These are phyloP conservation scores for Phyllosticta citribraziliensis DNA, from an alignment of 2,329 filamentous ascomycete species.

Conservation along the genomic window DNA sequence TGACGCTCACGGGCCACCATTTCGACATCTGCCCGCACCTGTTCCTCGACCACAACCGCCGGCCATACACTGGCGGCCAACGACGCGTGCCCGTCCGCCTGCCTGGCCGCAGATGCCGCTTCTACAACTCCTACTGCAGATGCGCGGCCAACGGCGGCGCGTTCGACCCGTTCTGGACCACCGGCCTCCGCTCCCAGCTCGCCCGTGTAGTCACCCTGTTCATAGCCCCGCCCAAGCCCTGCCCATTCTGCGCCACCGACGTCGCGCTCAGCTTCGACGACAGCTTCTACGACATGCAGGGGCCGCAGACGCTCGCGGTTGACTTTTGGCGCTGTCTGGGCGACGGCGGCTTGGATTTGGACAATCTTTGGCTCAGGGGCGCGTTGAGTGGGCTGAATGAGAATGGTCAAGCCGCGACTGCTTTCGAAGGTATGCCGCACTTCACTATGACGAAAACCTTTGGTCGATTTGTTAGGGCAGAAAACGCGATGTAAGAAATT, in stretches of 20 bases:
- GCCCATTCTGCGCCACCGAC: neutral
- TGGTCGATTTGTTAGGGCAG: too few species aligned
- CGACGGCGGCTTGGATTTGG: neutral
- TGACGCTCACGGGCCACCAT: neutral
- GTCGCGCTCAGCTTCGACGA: neutral
- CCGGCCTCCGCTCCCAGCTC: neutral
- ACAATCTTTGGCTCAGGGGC: neutral
- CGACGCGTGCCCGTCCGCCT: neutral
- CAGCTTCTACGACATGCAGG: too few species aligned
- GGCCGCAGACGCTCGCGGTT: neutral
- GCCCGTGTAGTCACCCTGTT: too few species aligned
- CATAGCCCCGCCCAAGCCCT: neutral
- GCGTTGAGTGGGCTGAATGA: neutral
- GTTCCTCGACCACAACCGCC: neutral
- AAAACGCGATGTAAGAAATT: too few species aligned
- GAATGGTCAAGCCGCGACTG: neutral
- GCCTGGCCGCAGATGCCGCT: neutral
- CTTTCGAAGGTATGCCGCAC: too few species aligned
- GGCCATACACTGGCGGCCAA: neutral
- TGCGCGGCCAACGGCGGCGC: neutral
- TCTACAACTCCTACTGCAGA: neutral
- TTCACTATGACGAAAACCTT: too few species aligned
- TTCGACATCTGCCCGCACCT: neutral
- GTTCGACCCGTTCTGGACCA: neutral
- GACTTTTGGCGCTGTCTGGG: neutral